A percentile compares a stretch with the other conserved stretches of the same genome.
These are phyloP conservation scores for Euphrasia confusa DNA, from an alignment of 257 asterid species.

Conservation along the genomic window DNA sequence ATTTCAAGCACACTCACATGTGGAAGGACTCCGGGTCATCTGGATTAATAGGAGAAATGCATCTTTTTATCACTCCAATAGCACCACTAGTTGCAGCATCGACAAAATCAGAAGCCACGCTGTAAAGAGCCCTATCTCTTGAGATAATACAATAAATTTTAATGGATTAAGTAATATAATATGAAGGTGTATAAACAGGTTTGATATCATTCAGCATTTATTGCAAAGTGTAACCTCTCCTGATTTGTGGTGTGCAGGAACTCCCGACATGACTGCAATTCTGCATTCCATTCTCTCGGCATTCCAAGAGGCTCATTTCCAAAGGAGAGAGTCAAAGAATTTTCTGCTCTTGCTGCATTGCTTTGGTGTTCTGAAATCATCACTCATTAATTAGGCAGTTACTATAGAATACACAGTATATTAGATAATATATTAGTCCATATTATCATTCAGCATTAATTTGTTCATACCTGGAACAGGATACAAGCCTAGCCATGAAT, in stretches of 20 bases:
- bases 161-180: conserved; percentile 1
- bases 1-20: conserved; percentile 46
- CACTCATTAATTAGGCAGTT: conserved; percentile 16
- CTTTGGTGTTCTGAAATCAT: conserved; percentile 65
- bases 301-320: conserved; percentile 89
- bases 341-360: conserved; percentile 83
- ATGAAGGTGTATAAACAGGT: conserved; percentile 8
- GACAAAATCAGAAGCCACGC: conserved; percentile 77
- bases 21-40: conserved; percentile 88
- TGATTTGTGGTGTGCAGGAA: conserved; percentile 66
- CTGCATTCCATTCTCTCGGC: conserved; percentile 94
- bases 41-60: conserved; percentile 84
- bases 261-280: conserved; percentile 80
- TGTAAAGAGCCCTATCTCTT: conserved; percentile 81
- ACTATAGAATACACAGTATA: conserved; percentile 12
- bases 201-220: conserved; percentile 8
- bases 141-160: conserved; percentile 48
- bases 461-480: conserved; percentile 71
- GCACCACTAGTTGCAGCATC: conserved; percentile 86
- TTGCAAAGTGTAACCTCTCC: conserved; percentile 43
- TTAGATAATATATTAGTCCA: background rate
- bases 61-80: conserved; percentile 75
- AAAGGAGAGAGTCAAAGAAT: conserved; percentile 64
- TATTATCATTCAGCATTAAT: conserved; percentile 7
- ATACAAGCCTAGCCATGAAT: conserved; percentile 75